These are phyloP conservation scores for Lentinula sp. DNA, from an alignment of 768 basidiomycete genomes.

Conservation along the genomic window DNA sequence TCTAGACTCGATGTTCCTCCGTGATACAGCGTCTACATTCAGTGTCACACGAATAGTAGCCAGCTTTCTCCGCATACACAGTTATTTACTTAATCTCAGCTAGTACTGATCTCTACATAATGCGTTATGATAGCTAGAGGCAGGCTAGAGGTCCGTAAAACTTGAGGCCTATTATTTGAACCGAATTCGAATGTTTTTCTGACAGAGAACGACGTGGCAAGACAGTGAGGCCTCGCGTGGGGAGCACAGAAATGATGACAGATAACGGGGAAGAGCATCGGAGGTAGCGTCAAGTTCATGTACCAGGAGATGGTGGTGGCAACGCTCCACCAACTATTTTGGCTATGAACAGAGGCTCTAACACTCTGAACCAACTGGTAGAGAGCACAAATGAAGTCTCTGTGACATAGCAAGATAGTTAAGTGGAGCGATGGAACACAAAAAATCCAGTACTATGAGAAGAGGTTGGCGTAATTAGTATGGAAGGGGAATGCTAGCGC, in stretches of 20 bases:
- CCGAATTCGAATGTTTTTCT: too few relatives aligned
- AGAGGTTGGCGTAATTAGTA: background rate
- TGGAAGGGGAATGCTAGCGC: background rate
- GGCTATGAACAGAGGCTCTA: slow-evolving; percentile 51
- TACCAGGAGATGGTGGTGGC: background rate
- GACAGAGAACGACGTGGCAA: background rate
- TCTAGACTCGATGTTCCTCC: too few relatives aligned
- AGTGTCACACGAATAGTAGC: too few relatives aligned
- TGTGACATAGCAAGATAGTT: slow-evolving; percentile 33
- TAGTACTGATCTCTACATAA: too few relatives aligned
- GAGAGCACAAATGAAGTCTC: slow-evolving; percentile 20
- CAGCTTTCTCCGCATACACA: too few relatives aligned
- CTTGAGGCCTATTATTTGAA: too few relatives aligned
- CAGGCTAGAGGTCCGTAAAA: too few relatives aligned
- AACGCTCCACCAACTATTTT: slow-evolving; percentile 45
- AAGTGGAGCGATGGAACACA: slow-evolving; percentile 19
- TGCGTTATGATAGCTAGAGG: too few relatives aligned
- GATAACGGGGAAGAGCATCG: background rate
- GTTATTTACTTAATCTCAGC: too few relatives aligned
- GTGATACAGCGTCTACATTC: too few relatives aligned
- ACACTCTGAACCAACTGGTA: slow-evolving; percentile 26
- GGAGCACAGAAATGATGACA: background rate
- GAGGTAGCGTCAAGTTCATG: background rate
- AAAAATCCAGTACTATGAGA: background rate
- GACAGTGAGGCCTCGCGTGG: background rate